phyloP scores from a whole-genome alignment of 305 asterid genomes.

The Solanum hybrid region DNA sequence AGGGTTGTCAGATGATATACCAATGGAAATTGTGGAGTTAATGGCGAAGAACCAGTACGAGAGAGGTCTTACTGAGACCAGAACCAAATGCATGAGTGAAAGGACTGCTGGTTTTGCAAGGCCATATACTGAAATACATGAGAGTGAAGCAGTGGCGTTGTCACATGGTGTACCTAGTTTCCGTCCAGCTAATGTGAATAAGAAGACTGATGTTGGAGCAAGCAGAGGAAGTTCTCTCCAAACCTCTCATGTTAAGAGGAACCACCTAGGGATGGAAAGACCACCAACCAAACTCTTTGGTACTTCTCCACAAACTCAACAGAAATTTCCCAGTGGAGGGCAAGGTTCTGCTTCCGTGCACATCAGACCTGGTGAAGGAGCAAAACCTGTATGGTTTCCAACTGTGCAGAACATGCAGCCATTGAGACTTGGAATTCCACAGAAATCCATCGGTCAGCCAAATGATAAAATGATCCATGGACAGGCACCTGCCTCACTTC shows the following conservation, averaged over 20 bases:
- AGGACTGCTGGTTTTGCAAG: neutral
- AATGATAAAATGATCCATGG: conserved; percentile 15
- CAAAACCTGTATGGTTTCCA: conserved; percentile 36
- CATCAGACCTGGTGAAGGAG: conserved; percentile 15
- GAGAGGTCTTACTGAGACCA: conserved; percentile 23
- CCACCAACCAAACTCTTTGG: conserved; percentile 25
- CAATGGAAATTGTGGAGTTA: conserved; percentile 81
- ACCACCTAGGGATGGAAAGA: conserved; percentile 12
- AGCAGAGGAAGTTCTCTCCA: conserved; percentile 8
- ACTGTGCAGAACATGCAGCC: conserved; percentile 28
- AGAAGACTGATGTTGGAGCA: neutral
- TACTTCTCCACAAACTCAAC: conserved; percentile 28
- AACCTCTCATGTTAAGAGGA: conserved; percentile 13
- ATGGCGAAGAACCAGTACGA: conserved; percentile 67
- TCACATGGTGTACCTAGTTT: conserved; percentile 12
- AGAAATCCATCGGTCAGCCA: conserved; percentile 19
- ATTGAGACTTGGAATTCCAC: conserved; percentile 20
- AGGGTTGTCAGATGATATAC: conserved; percentile 57
- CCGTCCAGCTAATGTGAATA: conserved; percentile 17
- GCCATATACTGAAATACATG: conserved; percentile 13
- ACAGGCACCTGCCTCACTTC: conserved; percentile 3
- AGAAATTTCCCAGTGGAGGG: conserved; percentile 16
- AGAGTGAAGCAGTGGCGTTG: conserved; percentile 9
- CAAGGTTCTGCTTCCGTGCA: conserved; percentile 26
- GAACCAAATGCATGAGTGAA: neutral